phyloP scores from a whole-genome alignment of 169 alveolate species.

The Miamiensis avidus region DNA sequence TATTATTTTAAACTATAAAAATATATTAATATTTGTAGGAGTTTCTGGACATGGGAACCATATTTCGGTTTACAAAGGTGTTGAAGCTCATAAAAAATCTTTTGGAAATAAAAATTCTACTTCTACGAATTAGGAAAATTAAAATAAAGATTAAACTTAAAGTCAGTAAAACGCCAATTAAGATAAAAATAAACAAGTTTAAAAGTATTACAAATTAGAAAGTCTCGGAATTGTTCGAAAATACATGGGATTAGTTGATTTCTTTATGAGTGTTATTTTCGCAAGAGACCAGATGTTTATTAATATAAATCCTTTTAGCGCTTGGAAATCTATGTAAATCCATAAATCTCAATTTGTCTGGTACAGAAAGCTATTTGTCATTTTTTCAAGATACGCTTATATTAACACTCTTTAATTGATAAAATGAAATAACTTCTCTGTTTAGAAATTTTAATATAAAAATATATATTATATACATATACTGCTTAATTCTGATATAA shows the following conservation, averaged over 20 bases:
- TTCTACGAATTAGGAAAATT: too few relatives aligned
- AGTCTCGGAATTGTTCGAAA: conserved; percentile 63
- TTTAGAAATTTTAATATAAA: too few relatives aligned
- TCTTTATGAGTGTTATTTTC: conserved; percentile 34
- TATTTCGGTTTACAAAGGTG: conserved; percentile 62
- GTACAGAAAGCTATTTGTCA: conserved; percentile 73
- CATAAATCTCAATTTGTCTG: conserved; percentile 79
- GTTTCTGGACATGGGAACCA: conserved; percentile 84
- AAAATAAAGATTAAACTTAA: too few relatives aligned
- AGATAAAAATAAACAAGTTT: conserved; percentile 22
- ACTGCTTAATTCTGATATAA: too few relatives aligned
- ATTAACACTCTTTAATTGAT: conserved; percentile 53
- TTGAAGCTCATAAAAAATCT: conserved; percentile 34
- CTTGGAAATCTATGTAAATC: conserved; percentile 62
- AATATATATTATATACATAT: too few relatives aligned
- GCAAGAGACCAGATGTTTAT: conserved; percentile 34
- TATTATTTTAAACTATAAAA: too few relatives aligned
- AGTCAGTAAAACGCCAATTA: too few relatives aligned
- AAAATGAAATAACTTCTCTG: conserved; percentile 21
- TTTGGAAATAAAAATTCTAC: too few relatives aligned
- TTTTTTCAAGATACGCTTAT: conserved; percentile 74
- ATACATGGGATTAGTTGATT: conserved; percentile 65
- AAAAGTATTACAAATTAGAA: conserved; percentile 51
- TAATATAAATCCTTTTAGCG: conserved; percentile 31
- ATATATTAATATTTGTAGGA: conserved; percentile 15